Evolutionary conservation across 2,329 filamentous ascomycete genomes (phyloP), one percentile per base, ranked within the genome.

Genomic region (Diplodia sapinea): DNA sequence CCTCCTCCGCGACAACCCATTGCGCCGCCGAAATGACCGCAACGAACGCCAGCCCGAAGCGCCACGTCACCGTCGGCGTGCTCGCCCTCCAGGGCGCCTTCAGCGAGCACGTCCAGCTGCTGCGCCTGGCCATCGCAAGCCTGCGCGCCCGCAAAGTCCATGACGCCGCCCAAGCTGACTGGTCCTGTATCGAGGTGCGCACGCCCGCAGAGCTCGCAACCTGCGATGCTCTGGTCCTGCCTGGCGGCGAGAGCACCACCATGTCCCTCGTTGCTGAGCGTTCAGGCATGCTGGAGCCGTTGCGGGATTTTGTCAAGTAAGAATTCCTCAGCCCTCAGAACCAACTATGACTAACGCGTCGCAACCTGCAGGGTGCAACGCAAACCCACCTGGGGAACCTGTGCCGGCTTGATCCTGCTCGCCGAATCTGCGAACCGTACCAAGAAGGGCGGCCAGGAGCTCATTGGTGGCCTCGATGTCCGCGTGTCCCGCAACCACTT

Each of bases 401-500:
- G 95, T 78, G 95, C 95, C 13, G 95, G 95, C 11, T 86, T 98
- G 68, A 97, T 99, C 72, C 83, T 98, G 59, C 88, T 99, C 61
- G 91, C 93, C 1, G 91, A 97, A 74, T 89, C 91, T 68, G 94
- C 93, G 61, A 96, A 94, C 77, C 87, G 90, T 70, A 93, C 92
- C 47, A 98, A 97, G 78, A 89, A 91, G 74, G 93, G 93, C 52
- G 94, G 94, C 0, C 95, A 98, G 79, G 93, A 97, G 69, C 85
- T 98, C 65, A 93, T 99, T 70, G 95, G 95, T 15, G 95, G 95
- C 2, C 85, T 99, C 47, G 90, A 93, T 74, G 94, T 99, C 43
- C 86, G 92, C 55, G 94, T 98, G 38, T 93, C 96, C 75, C 87
- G 95, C 56, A 99, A 98, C 76, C 93, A 97, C 78, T 99, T 97